phyloP scores from a whole-genome alignment of 495 filamentous ascomycete species.

The Trypethelium eluteriae region DNA sequence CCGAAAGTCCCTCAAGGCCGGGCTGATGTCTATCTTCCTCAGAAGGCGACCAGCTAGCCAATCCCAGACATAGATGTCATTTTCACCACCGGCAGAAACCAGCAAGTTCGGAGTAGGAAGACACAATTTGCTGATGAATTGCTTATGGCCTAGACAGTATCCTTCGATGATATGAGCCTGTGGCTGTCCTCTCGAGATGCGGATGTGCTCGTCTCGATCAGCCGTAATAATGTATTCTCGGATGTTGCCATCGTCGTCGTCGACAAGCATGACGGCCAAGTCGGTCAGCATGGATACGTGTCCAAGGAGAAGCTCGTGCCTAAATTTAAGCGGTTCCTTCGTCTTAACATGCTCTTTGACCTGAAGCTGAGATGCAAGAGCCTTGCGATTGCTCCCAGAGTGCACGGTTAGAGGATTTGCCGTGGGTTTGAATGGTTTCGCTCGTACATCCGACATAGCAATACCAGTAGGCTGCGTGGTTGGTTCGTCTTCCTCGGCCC shows the following conservation, averaged over 20 bases:
- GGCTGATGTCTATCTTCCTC: constrained; percentile 41
- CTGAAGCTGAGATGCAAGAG: constrained; percentile 63
- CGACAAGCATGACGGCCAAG: constrained; percentile 44
- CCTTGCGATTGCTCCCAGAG: constrained; percentile 65
- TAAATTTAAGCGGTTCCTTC: constrained; percentile 49
- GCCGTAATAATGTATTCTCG: constrained; percentile 73
- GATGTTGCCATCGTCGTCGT: constrained; percentile 17
- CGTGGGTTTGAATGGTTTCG: constrained; percentile 44
- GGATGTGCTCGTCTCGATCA: constrained; percentile 96
- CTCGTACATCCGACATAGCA: constrained; percentile 14
- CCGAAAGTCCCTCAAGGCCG: neutral
- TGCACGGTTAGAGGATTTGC: constrained; percentile 76
- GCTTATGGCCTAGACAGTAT: constrained; percentile 77
- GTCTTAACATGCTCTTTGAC: constrained; percentile 41
- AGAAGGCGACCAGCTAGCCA: constrained; percentile 55
- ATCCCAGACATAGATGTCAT: constrained; percentile 70
- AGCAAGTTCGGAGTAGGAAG: constrained; percentile 53
- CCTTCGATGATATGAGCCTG: constrained; percentile 82
- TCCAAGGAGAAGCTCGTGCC: constrained; percentile 69
- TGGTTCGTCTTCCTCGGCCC: constrained; percentile 16
- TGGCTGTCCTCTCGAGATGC: constrained; percentile 73
- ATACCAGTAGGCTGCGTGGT: constrained; percentile 2
- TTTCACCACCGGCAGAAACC: constrained; percentile 81
- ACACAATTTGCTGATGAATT: constrained; percentile 72
- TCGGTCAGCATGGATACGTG: constrained; percentile 92